Evolutionary conservation across 192 early-diverging fungal species (phyloP).

Genomic region (Pecoramyces ruminantium): DNA sequence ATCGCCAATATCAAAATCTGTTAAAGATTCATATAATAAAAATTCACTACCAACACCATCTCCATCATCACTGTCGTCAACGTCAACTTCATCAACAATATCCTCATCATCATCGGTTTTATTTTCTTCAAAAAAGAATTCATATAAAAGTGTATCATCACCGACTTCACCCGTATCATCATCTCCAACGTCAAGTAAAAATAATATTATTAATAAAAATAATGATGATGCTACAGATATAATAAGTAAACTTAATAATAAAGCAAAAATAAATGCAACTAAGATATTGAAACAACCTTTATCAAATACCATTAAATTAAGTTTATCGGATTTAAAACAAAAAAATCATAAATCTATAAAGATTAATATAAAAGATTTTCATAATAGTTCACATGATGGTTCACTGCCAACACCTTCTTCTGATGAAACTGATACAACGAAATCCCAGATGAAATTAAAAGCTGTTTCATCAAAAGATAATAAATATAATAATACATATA

Average conservation of each 20-base stretch:
- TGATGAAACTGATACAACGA: neutral
- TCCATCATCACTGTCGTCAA: neutral
- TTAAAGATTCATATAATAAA: neutral
- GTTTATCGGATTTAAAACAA: neutral
- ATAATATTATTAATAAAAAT: neutral
- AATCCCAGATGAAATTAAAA: neutral
- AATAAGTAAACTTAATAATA: neutral
- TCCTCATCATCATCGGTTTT: neutral
- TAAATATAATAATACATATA: neutral
- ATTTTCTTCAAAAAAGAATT: neutral
- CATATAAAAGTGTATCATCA: neutral
- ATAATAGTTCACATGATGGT: neutral
- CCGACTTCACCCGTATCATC: neutral
- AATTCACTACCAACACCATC: neutral
- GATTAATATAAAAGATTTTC: neutral
- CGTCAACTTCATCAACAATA: neutral
- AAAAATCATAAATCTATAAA: neutral
- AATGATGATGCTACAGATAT: neutral
- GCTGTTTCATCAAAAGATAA: neutral
- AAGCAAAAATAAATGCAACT: neutral
- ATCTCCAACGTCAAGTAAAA: neutral
- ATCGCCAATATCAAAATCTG: neutral
- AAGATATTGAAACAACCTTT: neutral
- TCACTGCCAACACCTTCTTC: neutral
- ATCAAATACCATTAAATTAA: neutral